Base-by-base conservation (phyloP, 306 rosid genomes). In the Amphicarpaea edgeworthii region DNA sequence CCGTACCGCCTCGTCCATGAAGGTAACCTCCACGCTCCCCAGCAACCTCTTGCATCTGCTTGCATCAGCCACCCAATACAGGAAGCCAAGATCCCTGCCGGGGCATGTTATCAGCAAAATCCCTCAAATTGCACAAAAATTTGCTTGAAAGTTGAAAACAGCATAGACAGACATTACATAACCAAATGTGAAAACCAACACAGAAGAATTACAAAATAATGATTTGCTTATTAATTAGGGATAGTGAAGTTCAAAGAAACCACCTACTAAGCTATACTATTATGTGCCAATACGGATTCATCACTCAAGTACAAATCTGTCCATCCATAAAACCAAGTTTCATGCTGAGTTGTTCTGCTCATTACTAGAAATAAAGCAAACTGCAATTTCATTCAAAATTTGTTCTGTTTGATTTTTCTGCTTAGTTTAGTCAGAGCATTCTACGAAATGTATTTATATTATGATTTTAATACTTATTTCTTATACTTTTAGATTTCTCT, bases 11-110 rank as follows among this genome's bases (percentile, higher is more conserved):
- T 61, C 98, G 96, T 19, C 98, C 98, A 75, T 94, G 98, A 82
- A 95, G 97, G 82, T 92, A 95, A 67, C 98, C 98, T 68, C 98
- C 98, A 74, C 98, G 94, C 83, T 92, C 98, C 81, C 98, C 98
- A 59, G 98, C 97, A 84, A 95, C 98, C 84, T 95, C 98, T 86
- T 95, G 98, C 98, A 95, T 95, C 97, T 95, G 97, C 85, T 82
- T 82, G 84, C 80, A 87, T 91, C 84, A 90, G 57, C 84, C 86
- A 73, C 85, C 94, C 97, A 66, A 76, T 81, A 86, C 86, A 85
- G 86, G 84, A 92, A 81, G 93, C 97, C 96, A 90, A 83, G 42
- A 83, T 94, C 98, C 98, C 98, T 94, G 97, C 90, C 97, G 72
- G 98, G 98, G 91, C 96, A 86, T 68, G 98, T 94, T 94, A 92